Conservation (phyloP, 2,329 filamentous ascomycete species). For the Cladobotryum protrusum region DNA sequence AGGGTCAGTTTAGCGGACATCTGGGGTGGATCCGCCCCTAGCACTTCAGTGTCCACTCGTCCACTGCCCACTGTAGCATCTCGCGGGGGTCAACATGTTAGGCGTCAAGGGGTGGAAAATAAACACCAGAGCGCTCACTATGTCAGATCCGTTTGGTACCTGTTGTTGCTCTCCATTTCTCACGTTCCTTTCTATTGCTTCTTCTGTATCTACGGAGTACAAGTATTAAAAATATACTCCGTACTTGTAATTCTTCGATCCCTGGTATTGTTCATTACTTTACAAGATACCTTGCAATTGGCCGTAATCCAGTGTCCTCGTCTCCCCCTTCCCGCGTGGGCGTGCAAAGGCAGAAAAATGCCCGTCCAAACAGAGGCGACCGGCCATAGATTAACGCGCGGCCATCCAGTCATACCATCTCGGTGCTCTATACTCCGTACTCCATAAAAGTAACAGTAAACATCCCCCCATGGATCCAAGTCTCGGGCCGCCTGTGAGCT, state of each 20-base stretch:
- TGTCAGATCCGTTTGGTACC: too few relatives aligned
- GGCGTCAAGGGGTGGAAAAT: slow-evolving; percentile 1
- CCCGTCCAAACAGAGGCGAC: background rate
- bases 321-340: too few relatives aligned
- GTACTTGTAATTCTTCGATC: too few relatives aligned
- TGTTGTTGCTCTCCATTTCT: too few relatives aligned
- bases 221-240: too few relatives aligned
- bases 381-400: slow-evolving; percentile 6
- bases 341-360: too few relatives aligned
- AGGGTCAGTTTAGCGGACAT: slow-evolving; percentile 10
- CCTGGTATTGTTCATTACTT: too few relatives aligned
- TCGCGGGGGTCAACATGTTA: slow-evolving; percentile 8
- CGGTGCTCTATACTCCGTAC: background rate
- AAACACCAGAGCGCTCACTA: too few relatives aligned
- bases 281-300: too few relatives aligned
- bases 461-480: background rate
- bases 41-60: background rate
- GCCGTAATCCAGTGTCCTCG: too few relatives aligned
- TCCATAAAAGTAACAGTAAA: background rate
- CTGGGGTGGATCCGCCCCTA: slow-evolving; percentile 11
- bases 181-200: too few relatives aligned
- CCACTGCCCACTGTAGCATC: background rate
- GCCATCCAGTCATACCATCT: background rate
- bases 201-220: too few relatives aligned
- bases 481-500: background rate